phyloP scores from a whole-genome alignment of 257 asterid species.

The Solanum ahanhuiri region DNA sequence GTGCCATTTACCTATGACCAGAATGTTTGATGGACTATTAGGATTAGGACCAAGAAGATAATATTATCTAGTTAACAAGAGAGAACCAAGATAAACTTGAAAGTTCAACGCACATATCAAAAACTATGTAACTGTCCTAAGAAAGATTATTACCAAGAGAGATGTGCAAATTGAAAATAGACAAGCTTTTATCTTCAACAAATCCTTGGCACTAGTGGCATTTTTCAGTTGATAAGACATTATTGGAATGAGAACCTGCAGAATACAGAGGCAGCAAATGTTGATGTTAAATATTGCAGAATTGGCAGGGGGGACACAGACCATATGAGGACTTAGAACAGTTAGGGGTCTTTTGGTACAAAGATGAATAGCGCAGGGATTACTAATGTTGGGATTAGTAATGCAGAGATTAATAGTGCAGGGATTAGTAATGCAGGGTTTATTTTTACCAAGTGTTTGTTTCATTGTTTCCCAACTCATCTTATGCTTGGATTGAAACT shows the following conservation, averaged over 20 bases:
- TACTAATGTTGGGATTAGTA: too few relatives aligned
- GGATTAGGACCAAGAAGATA: not conserved
- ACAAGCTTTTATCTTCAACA: conserved; percentile 57
- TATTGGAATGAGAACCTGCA: conserved; percentile 76
- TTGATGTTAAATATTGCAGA: not conserved
- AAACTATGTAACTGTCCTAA: not conserved
- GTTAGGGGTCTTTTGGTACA: not conserved
- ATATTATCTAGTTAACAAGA: not conserved
- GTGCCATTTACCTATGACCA: conserved; percentile 52
- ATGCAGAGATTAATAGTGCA: too few relatives aligned
- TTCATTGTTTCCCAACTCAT: too few relatives aligned
- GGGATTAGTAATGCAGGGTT: too few relatives aligned
- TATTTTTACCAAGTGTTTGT: too few relatives aligned
- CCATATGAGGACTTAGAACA: not conserved
- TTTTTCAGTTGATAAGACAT: conserved; percentile 45
- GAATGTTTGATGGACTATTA: not conserved
- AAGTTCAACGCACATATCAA: not conserved
- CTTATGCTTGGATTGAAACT: too few relatives aligned
- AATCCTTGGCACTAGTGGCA: conserved; percentile 44
- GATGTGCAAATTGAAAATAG: conserved; percentile 72
- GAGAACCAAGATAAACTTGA: not conserved
- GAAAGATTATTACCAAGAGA: conserved; percentile 46
- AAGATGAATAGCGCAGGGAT: too few relatives aligned
- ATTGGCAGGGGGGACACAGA: not conserved
- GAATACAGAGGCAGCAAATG: conserved; percentile 7